Percentiles rank a stretch among this genome's conserved stretches.
Conservation (phyloP, 1,139 yeast species). For the Taphrina flavorubra region DNA sequence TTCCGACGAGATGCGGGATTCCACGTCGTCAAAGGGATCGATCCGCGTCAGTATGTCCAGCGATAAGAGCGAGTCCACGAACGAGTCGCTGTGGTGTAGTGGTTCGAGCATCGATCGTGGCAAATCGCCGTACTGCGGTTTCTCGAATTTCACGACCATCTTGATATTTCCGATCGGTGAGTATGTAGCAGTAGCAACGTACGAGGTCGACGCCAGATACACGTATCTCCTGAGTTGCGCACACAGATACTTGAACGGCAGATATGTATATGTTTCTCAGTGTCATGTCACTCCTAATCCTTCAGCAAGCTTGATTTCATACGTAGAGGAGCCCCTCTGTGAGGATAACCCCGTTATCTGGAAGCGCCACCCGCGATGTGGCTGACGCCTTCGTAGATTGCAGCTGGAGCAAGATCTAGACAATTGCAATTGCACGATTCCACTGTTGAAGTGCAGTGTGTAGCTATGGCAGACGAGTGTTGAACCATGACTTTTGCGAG, state of each 20-base stretch:
- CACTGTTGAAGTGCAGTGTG: background rate
- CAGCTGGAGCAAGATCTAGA: background rate
- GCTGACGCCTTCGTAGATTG: background rate
- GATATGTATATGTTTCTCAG: background rate
- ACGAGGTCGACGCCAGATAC: background rate
- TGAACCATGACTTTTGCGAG: too few relatives aligned
- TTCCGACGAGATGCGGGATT: conserved; percentile 3
- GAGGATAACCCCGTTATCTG: conserved; percentile 8
- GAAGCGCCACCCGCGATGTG: background rate
- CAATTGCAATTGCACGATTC: too few relatives aligned
- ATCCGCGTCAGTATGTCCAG: background rate
- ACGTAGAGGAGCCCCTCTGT: background rate
- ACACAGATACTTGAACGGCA: background rate
- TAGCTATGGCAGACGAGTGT: too few relatives aligned
- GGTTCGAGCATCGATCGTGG: conserved; percentile 15
- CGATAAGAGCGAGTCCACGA: conserved; percentile 4
- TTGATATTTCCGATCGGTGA: background rate
- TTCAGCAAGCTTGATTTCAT: too few relatives aligned
- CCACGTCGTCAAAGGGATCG: conserved; percentile 13
- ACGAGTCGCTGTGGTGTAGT: conserved; percentile 18
- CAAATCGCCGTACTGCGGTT: background rate
- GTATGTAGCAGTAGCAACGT: too few relatives aligned
- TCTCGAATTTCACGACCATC: background rate
- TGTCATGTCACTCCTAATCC: too few relatives aligned
- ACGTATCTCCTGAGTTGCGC: background rate